Base-by-base conservation (phyloP, 306 rosid species). In the Begonia masoniana region DNA sequence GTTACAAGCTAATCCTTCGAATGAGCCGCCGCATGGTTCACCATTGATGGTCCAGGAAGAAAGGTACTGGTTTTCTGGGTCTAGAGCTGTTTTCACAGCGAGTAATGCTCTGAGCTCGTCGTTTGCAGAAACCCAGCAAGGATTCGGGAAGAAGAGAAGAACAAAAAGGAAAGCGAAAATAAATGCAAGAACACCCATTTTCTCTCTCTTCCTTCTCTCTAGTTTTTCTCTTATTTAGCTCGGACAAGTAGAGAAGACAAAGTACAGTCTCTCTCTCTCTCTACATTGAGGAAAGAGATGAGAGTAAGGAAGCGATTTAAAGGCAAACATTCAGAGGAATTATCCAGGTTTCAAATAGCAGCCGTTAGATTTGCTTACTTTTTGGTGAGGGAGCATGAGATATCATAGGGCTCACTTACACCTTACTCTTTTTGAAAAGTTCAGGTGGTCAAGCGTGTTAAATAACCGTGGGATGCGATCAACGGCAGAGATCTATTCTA, bases 1-100 rank as follows among this genome's bases (percentile, higher is more conserved):
- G 57, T 73, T 61, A 56, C 83, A 77, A 13, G 79, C 79, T 66
- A 77, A 69, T 41, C 83, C 83, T 54, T 77, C 83, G 60, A 73
- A 77, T 14, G 59, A 71, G 17, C 66, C 71, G 21, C 53, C 24
- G 42, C 83, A 77, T 2, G 83, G 79, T 12, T 77, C 71, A 1
- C 69, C 58, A 47, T 47, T 41, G 15, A 47, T 43, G 13, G 41
- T 47, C 83, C 83, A 77, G 10, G 83, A 77, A 26, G 64, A 46
- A 56, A 77, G 54, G 56, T 63, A 54, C 51, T 60, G 73, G 65
- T 67, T 68, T 4, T 62, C 36, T 14, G 83, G 83, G 74, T 77
- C 83, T 35, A 77, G 62, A 11, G 83, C 69, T 50, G 69, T 62
- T 51, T 77, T 77, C 50, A 77, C 19, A 24, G 61, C 69, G 74